Base-by-base conservation (phyloP, 2,329 filamentous ascomycete genomes). In the Xylariomycetidae sp. region DNA sequence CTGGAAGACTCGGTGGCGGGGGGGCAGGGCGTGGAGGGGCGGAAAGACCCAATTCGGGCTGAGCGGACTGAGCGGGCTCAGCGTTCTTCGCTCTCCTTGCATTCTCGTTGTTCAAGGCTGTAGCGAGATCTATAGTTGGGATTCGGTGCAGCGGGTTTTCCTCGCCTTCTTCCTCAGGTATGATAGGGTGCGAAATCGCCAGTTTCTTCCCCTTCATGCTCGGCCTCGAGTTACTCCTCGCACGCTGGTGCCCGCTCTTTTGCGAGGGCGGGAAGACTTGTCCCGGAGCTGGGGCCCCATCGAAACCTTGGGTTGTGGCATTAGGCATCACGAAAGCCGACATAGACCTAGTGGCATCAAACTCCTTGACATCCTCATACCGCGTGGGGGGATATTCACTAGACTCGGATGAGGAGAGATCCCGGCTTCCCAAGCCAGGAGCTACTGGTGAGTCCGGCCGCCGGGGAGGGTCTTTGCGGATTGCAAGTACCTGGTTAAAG, bases 121-220 rank as follows among this genome's bases (percentile, higher is more conserved):
- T 67, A 8, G 61, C 59, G 20, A 76, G 56, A 33, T 71, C 71
- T 19, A 74, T 56, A 1, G 69, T 74, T 14, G 46, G 46, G 20
- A 58, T 57, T 15, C 38, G 45, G 12, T 47, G 42, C 6, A 58
- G 38, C 9, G 53, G 43, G 25, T 48, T 50, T 19, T 44, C 42
- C 34, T 40, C 39, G 15, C 43, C 49, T 23, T 47, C 40, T 20
- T 49, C 43, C 23, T 47, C 40, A 7, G 40, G 40, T 10, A 72
- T 44, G 22, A 76, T 61, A 1, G 73, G 72, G 10, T 61, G 58
- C 9, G 72, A 75, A 20, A 76, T 76, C 4, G 50, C 47, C 13
- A 69, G 42, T 36, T 64, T 72, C 6, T 59, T 60, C 5, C 50
- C 52, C 17, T 59, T 52, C 14, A 46, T 40, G 31, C 47, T 52